Conservation (phyloP, 371 early-diverging fungal species). For the Rhizopus arrhizus region DNA sequence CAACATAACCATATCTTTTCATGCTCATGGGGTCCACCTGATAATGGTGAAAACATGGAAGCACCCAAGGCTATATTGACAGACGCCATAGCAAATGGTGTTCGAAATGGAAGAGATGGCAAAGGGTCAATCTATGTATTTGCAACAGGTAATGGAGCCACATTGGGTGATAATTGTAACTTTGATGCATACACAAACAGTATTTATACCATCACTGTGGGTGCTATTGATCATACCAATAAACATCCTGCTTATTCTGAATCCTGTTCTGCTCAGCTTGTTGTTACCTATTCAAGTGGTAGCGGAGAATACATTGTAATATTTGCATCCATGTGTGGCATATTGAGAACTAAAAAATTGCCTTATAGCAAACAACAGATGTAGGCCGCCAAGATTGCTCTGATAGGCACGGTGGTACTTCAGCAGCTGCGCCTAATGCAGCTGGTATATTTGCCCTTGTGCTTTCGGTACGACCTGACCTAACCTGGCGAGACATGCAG, state of each 20-base stretch:
- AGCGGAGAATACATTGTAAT: conserved; percentile 72
- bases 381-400: conserved; percentile 73
- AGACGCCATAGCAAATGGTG: conserved; percentile 83
- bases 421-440: conserved; percentile 95
- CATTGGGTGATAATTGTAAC: conserved; percentile 87
- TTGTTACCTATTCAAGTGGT: conserved; percentile 88
- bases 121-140: conserved; percentile 91
- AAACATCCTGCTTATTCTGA: conserved; percentile 89
- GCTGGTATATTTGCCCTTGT: conserved; percentile 94
- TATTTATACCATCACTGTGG: conserved; percentile 93
- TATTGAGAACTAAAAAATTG: no score
- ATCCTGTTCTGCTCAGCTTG: conserved; percentile 86
- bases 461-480: conserved; percentile 81
- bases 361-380: conserved; percentile 81
- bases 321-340: background rate
- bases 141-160: conserved; percentile 94
- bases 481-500: conserved; percentile 93
- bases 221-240: conserved; percentile 80
- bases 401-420: conserved; percentile 89
- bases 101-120: conserved; percentile 82
- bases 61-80: conserved; percentile 80
- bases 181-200: conserved; percentile 97
- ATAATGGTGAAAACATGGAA: conserved; percentile 88
- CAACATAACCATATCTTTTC: conserved; percentile 91
- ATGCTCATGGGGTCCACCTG: conserved; percentile 95